A percentile compares a stretch with the other conserved stretches of the same genome.
Evolutionary conservation across 2,329 filamentous ascomycete species (phyloP).

Genomic region (Rhexocercosporidium sp.): DNA sequence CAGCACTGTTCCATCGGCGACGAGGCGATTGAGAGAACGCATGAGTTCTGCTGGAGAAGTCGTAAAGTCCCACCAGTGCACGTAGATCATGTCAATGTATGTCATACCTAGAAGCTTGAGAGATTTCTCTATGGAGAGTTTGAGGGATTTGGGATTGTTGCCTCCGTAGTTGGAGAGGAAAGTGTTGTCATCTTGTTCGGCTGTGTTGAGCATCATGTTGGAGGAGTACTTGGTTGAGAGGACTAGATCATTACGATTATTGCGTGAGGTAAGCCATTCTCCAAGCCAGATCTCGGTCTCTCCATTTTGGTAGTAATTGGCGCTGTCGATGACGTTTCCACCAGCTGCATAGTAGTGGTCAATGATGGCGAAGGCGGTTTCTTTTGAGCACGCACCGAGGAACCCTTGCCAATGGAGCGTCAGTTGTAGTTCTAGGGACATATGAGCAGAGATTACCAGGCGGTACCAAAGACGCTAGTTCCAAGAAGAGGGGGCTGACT

Average conservation of each 20-base stretch:
- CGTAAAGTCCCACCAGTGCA: constrained; percentile 53
- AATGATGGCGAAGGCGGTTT: constrained; percentile 58
- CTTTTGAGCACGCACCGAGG: constrained; percentile 60
- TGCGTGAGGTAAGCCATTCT: constrained; percentile 57
- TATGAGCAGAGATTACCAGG: constrained; percentile 48
- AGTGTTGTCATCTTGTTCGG: background rate
- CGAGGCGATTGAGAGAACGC: constrained; percentile 65
- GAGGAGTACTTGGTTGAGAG: constrained; percentile 57
- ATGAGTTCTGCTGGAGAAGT: constrained; percentile 68
- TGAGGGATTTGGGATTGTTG: constrained; percentile 22
- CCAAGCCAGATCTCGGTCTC: constrained; percentile 41
- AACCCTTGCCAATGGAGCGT: constrained; percentile 29
- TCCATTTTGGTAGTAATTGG: constrained; percentile 60
- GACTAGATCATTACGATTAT: constrained; percentile 56
- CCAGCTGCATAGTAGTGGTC: constrained; percentile 59
- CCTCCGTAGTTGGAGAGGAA: constrained; percentile 23
- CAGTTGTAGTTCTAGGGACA: too few relatives aligned
- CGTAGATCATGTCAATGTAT: constrained; percentile 65
- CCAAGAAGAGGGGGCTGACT: constrained; percentile 70
- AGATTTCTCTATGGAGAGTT: constrained; percentile 13
- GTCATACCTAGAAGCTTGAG: constrained; percentile 64
- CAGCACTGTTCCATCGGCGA: constrained; percentile 63
- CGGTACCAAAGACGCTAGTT: constrained; percentile 65
- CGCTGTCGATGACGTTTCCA: constrained; percentile 70
- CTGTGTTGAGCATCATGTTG: constrained; percentile 43